These are phyloP conservation scores for Solanum appendiculatum DNA, from an alignment of 257 asterid species.

Conservation along the genomic window DNA sequence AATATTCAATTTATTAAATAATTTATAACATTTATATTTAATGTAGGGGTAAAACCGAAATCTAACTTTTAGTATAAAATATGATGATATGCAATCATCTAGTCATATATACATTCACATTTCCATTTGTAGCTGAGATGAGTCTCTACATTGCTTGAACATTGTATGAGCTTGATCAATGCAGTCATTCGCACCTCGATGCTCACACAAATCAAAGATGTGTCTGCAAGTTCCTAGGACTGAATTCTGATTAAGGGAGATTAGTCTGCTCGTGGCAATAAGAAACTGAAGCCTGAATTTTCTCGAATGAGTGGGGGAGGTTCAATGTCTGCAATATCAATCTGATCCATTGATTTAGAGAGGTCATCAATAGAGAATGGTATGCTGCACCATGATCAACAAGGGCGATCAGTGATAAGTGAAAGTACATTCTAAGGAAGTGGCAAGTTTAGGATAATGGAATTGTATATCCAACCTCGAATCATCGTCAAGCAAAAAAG, in stretches of 20 bases:
- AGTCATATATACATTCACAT: background rate
- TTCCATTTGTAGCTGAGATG: background rate
- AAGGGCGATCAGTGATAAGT: background rate
- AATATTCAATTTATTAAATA: too few species aligned
- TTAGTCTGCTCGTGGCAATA: constrained; percentile 66
- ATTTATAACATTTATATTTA: too few species aligned
- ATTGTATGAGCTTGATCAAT: background rate
- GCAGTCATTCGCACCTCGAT: background rate
- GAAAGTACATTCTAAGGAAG: background rate
- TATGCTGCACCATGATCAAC: constrained; percentile 52
- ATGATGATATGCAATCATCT: background rate
- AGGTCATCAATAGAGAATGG: constrained; percentile 98
- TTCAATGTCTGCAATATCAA: constrained; percentile 82
- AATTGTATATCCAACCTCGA: constrained; percentile 56
- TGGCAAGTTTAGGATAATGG: background rate
- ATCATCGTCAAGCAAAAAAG: constrained; percentile 95
- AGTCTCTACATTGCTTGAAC: background rate
- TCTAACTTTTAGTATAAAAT: background rate
- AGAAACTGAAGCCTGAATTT: constrained; percentile 94
- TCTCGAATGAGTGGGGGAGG: constrained; percentile 99
- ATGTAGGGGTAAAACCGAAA: too few species aligned
- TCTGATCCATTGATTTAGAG: constrained; percentile 86
- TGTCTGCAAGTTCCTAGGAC: background rate
- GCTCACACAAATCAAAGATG: background rate
- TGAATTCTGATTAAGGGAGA: background rate